Percentiles rank a stretch among this genome's conserved stretches.
Evolutionary conservation across 2,329 filamentous ascomycete genomes (phyloP).

Genomic region (Colletotrichum cuscutae): DNA sequence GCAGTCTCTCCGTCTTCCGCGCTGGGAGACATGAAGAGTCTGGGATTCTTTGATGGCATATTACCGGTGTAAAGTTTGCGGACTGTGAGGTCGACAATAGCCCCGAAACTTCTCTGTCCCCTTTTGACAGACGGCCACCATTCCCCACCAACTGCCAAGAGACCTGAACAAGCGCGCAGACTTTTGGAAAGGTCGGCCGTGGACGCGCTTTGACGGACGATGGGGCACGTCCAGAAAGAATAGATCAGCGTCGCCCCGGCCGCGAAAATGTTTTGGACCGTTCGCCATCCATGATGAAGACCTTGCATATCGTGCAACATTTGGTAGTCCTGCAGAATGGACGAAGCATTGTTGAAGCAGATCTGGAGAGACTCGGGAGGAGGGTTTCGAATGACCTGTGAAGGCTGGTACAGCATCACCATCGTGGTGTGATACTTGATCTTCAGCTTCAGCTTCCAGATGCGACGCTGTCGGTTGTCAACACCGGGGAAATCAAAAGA

Average conservation of each 20-base stretch:
- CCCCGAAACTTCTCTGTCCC: constrained; percentile 44
- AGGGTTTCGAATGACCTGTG: constrained; percentile 45
- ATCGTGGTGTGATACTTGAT: constrained; percentile 46
- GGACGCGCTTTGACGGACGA: constrained; percentile 39
- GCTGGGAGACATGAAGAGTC: background rate
- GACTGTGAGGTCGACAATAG: constrained; percentile 42
- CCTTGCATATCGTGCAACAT: constrained; percentile 42
- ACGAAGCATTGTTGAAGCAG: constrained; percentile 44
- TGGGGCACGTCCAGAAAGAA: constrained; percentile 47
- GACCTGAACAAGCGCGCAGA: constrained; percentile 46
- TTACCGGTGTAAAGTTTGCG: constrained; percentile 33
- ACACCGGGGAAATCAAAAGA: constrained; percentile 11
- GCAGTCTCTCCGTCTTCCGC: background rate
- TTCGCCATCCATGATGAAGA: constrained; percentile 47
- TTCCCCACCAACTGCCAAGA: constrained; percentile 50
- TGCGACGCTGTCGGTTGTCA: constrained; percentile 30
- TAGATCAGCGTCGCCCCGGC: constrained; percentile 51
- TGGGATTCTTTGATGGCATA: constrained; percentile 25
- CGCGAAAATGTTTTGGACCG: constrained; percentile 50
- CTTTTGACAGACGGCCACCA: constrained; percentile 51
- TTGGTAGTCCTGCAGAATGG: constrained; percentile 43
- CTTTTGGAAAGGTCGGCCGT: constrained; percentile 32
- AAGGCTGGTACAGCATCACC: constrained; percentile 49
- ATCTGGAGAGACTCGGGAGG: constrained; percentile 40
- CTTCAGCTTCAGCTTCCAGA: constrained; percentile 42